Evolutionary conservation across 352 stramenopile genomes (phyloP), one percentile per base, ranked within the genome.

Genomic region (Plasmopara muralis): DNA sequence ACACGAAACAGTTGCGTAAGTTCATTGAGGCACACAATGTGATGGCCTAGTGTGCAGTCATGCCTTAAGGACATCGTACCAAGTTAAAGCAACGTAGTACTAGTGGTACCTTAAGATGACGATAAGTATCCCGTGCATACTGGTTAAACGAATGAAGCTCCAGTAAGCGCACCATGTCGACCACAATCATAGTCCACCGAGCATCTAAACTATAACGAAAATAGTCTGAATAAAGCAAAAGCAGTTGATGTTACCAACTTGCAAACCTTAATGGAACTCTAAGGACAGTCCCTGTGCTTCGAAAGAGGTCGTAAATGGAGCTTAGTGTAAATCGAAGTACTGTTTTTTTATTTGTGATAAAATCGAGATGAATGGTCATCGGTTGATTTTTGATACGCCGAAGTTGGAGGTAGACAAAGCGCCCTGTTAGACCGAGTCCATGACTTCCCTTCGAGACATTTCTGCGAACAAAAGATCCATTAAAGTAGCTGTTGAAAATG

Each of bases 331-430:
- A 78, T 4, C 82, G 70, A 30, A 92, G 55, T 6, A 53, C 46
- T 5, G 56, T 80, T 50, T 89, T 89, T 57, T 89, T 90, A 45
- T 45, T 62, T 20, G 82, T 89, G 8, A 83, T 54, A 16, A 87
- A 60, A 33, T 89, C 82, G 29, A 92, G 57, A 53, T 92, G 79
- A 29, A 92, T 69, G 12, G 71, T 88, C 38, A 72, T 55, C 0
- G 74, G 68, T 29, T 72, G 47, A 9, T 72, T 64, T 39, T 57
- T 53, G 6, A 82, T 47, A 4, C 49, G 39, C n/a, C 55, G 39
- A 37, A 89, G 56, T 65, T 89, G 75, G n/a, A 91, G 60, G 56
- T 84, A 91, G 5, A 77, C 59, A 50, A 77, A 91, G 40, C 77
- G 69, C 0, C 80, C 80, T 6, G 72, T 85, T 39, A 91, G 62